A percentile compares a stretch with the other conserved stretches of the same genome.
Evolutionary conservation across 2,329 filamentous ascomycete genomes (phyloP).

Genomic region (Diplodia corticola): DNA sequence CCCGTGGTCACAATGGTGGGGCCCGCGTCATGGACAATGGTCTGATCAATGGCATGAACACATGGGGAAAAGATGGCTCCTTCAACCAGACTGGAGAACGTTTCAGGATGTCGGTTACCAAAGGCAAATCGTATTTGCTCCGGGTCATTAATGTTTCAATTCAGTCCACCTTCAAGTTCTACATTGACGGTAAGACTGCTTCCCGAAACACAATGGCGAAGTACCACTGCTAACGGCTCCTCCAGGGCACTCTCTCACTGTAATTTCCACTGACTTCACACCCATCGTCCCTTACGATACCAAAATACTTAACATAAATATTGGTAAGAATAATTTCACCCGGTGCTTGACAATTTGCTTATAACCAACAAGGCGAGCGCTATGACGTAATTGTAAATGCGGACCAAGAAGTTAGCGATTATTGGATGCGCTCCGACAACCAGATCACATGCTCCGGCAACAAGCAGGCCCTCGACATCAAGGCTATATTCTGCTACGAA

Average conservation of each 20-base stretch:
- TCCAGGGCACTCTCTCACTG: slow-evolving; percentile 44
- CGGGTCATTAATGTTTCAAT: slow-evolving; percentile 58
- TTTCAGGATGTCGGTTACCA: slow-evolving; percentile 39
- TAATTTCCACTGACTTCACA: slow-evolving; percentile 47
- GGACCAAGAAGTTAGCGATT: slow-evolving; percentile 34
- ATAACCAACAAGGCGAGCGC: slow-evolving; percentile 34
- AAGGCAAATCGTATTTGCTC: slow-evolving; percentile 57
- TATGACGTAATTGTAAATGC: slow-evolving; percentile 44
- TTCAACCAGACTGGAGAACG: slow-evolving; percentile 34
- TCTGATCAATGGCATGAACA: slow-evolving; percentile 59
- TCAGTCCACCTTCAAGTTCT: slow-evolving; percentile 45
- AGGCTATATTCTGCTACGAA: slow-evolving; percentile 43
- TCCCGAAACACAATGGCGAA: neutral
- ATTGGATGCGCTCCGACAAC: slow-evolving; percentile 42
- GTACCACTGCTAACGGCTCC: slow-evolving; percentile 15
- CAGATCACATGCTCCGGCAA: slow-evolving; percentile 43
- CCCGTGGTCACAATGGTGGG: slow-evolving; percentile 34
- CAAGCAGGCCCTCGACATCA: slow-evolving; percentile 36
- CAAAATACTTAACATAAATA: slow-evolving; percentile 37
- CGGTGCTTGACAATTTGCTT: slow-evolving; percentile 30
- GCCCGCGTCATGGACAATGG: slow-evolving; percentile 47
- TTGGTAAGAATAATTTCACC: slow-evolving; percentile 36
- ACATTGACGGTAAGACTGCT: slow-evolving; percentile 37
- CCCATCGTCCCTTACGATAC: slow-evolving; percentile 46
- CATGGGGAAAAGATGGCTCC: slow-evolving; percentile 43